Conservation (phyloP, 2,329 filamentous ascomycete species). For the Beauveria rudraprayagi region DNA sequence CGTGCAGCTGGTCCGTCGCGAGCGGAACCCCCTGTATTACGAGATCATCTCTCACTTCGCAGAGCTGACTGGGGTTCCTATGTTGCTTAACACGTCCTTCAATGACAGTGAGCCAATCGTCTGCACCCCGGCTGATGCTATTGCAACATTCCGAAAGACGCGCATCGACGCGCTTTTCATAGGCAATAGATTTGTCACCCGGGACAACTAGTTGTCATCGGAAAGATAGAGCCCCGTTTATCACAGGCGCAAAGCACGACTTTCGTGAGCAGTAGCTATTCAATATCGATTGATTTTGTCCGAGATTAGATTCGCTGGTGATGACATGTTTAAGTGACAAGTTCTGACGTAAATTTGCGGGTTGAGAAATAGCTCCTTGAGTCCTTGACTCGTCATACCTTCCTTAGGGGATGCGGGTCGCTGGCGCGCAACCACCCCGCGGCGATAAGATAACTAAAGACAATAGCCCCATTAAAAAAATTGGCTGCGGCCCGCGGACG, state of each 20-base stretch:
- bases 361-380: too few species aligned
- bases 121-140: conserved; percentile 1
- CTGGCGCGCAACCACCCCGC: conserved; percentile 17
- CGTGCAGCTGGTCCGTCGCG: not conserved
- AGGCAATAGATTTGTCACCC: not conserved
- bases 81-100: conserved; percentile 7
- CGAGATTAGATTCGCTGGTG: too few species aligned
- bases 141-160: conserved; percentile 5
- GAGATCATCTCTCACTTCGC: not conserved
- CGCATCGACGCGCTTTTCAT: conserved; percentile 1
- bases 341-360: too few species aligned
- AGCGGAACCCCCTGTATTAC: not conserved
- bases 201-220: not conserved
- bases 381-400: too few species aligned
- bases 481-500: conserved; percentile 7
- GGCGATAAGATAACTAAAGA: conserved; percentile 31
- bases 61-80: not conserved
- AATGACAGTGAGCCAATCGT: conserved; percentile 4
- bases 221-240: not conserved
- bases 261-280: too few species aligned
- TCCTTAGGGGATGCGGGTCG: too few species aligned
- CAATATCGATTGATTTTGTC: too few species aligned
- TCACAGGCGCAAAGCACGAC: not conserved
- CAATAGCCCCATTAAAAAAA: conserved; percentile 24
- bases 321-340: too few species aligned